phyloP scores from a whole-genome alignment of 805 yeast species.

The Hanseniaspora singularis region DNA sequence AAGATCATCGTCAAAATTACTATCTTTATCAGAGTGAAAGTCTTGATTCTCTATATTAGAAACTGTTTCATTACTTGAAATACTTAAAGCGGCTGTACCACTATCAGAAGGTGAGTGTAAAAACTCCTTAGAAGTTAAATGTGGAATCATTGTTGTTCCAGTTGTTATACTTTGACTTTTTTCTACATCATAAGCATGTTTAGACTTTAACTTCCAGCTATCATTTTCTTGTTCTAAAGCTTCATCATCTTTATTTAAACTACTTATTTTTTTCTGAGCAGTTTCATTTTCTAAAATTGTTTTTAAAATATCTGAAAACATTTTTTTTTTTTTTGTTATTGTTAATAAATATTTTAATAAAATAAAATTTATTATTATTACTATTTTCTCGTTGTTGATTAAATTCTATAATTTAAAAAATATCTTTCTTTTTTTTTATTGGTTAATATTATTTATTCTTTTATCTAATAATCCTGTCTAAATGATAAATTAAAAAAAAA shows the following conservation, averaged over 20 bases:
- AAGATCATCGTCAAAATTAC: too few relatives aligned
- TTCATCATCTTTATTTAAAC: background rate
- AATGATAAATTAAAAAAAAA: too few relatives aligned
- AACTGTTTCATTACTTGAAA: background rate
- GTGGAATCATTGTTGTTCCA: background rate
- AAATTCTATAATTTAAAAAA: too few relatives aligned
- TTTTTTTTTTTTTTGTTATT: background rate
- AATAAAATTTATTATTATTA: background rate
- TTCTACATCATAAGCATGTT: background rate
- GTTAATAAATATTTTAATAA: too few relatives aligned
- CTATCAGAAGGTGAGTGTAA: background rate
- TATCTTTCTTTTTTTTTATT: too few relatives aligned
- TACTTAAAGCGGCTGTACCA: background rate
- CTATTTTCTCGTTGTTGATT: background rate
- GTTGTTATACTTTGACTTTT: background rate
- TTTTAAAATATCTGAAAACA: background rate
- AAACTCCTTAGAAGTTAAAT: background rate
- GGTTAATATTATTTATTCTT: too few relatives aligned
- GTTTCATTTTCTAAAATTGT: background rate
- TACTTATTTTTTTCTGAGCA: background rate
- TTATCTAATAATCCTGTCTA: too few relatives aligned
- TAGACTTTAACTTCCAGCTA: background rate
- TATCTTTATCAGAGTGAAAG: background rate
- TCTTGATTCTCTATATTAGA: constrained; percentile 1
- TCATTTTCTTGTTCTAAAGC: background rate